Evolutionary conservation across 768 basidiomycete species (phyloP).

Genomic region (Galerina sulciceps): DNA sequence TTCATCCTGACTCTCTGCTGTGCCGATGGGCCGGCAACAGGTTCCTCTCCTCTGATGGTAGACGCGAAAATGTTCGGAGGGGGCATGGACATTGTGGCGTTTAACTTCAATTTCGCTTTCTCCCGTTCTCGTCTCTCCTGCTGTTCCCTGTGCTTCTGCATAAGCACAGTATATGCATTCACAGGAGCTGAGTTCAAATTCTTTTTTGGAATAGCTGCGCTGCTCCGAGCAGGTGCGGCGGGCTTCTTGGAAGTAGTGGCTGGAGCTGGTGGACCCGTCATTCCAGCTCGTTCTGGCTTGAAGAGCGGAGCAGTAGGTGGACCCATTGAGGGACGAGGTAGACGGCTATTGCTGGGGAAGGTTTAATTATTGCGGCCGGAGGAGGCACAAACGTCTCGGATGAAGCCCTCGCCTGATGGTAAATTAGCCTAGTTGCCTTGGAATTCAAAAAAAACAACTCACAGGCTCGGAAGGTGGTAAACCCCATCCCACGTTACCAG

Average conservation of each 20-base stretch:
- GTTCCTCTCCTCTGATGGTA: constrained; percentile 1
- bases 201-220: not conserved
- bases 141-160: constrained; percentile 28
- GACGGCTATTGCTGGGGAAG: constrained; percentile 31
- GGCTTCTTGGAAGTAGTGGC: constrained; percentile 6
- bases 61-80: not conserved
- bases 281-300: constrained; percentile 4
- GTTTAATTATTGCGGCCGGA: constrained; percentile 1
- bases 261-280: constrained; percentile 22
- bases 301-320: constrained; percentile 5
- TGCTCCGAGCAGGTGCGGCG: not conserved
- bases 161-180: constrained; percentile 39
- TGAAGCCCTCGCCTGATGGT: not conserved
- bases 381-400: constrained; percentile 16
- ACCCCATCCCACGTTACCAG: constrained; percentile 26
- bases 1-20: constrained; percentile 35
- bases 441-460: constrained; percentile 4
- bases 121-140: constrained; percentile 19
- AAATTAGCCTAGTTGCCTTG: not conserved
- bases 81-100: constrained; percentile 1
- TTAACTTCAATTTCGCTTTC: constrained; percentile 26
- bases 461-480: constrained; percentile 24
- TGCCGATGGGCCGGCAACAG: not conserved
- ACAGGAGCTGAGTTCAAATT: constrained; percentile 11
- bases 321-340: constrained; percentile 36